Conservation (phyloP, 352 stramenopile genomes). For the Globisporangium alternatum region DNA sequence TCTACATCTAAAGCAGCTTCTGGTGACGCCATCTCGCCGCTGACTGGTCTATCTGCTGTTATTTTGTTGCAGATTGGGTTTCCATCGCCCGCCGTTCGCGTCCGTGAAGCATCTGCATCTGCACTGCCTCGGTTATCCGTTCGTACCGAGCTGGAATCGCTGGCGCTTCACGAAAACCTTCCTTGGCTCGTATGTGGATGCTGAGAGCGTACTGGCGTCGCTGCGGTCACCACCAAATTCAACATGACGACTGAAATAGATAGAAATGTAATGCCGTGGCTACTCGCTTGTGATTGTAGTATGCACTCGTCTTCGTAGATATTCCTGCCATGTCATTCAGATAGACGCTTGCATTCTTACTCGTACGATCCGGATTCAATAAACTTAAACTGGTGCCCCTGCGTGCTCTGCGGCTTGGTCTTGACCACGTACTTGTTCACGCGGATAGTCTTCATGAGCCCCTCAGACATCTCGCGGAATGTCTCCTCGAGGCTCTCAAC, state of each 20-base stretch:
- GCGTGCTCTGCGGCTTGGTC: conserved; percentile 71
- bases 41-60: not conserved
- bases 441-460: conserved; percentile 76
- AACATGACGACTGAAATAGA: conserved; percentile 3
- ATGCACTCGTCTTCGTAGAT: not conserved
- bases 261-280: not conserved
- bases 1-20: not conserved
- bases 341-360: conserved; percentile 15
- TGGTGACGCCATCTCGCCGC: not conserved
- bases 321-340: not conserved
- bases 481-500: conserved; percentile 80
- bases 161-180: conserved; percentile 55
- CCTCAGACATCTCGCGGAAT: conserved; percentile 83
- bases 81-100: conserved; percentile 66
- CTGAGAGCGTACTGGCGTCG: conserved; percentile 33
- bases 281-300: not conserved
- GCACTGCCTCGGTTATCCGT: conserved; percentile 66
- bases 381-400: conserved; percentile 82
- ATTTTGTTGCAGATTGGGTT: conserved; percentile 43
- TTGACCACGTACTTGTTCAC: conserved; percentile 87
- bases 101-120: conserved; percentile 74
- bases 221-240: conserved; percentile 19
- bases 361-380: conserved; percentile 81
- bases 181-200: conserved; percentile 55
- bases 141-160: conserved; percentile 58